These are phyloP conservation scores for Trametopsis cervina DNA, from an alignment of 768 basidiomycete genomes.

Conservation along the genomic window DNA sequence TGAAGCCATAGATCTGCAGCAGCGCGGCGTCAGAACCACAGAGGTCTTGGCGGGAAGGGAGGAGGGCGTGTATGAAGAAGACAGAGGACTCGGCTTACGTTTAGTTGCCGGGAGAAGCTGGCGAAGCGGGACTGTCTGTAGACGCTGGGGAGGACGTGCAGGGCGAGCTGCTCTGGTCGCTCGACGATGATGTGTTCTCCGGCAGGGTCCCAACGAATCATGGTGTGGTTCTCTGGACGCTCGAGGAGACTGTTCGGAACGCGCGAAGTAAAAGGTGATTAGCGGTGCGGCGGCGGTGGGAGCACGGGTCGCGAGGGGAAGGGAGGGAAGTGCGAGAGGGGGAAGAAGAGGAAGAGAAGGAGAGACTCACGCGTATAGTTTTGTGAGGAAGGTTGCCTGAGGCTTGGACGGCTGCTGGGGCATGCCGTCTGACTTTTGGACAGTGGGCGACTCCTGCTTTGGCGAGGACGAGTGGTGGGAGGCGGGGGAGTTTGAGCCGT, in stretches of 20 bases:
- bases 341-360: not conserved
- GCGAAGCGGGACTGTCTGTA: constrained; percentile 97
- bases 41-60: constrained; percentile 10
- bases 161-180: constrained; percentile 85
- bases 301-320: not conserved
- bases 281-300: not conserved
- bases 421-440: constrained; percentile 30
- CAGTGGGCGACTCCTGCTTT: constrained; percentile 31
- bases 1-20: constrained; percentile 90
- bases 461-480: constrained; percentile 12
- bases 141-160: constrained; percentile 88
- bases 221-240: constrained; percentile 88
- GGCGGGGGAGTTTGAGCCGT: constrained; percentile 21
- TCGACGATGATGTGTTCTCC: constrained; percentile 96
- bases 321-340: not conserved
- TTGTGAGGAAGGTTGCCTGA: constrained; percentile 93
- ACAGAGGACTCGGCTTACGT: constrained; percentile 49
- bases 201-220: constrained; percentile 93
- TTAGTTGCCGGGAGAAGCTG: constrained; percentile 95
- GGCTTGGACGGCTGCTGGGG: constrained; percentile 55
- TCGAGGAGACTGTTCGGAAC: constrained; percentile 90
- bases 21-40: constrained; percentile 1
- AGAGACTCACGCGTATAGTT: constrained; percentile 81
- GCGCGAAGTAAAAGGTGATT: constrained; percentile 9
- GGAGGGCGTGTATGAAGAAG: constrained; percentile 22